Conservation (phyloP, 2,329 filamentous ascomycete genomes). For the Cytospora piceicola region DNA sequence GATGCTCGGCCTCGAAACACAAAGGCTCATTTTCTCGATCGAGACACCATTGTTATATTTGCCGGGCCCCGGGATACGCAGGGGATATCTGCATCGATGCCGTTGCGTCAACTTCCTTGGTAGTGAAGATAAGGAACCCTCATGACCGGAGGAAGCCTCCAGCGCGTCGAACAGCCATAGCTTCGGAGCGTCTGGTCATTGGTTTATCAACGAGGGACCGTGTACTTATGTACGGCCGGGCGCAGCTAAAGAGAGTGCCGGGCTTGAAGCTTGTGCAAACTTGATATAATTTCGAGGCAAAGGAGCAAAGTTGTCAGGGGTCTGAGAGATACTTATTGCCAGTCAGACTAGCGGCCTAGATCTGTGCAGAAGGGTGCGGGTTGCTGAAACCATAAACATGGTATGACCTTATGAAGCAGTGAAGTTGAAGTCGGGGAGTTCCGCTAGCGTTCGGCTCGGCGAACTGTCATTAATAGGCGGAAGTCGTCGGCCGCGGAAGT, state of each 20-base stretch:
- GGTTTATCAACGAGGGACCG: background rate
- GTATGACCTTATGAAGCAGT: background rate
- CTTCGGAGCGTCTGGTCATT: background rate
- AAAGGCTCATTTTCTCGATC: background rate
- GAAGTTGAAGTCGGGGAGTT: background rate
- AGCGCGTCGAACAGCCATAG: background rate
- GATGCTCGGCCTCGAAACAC: background rate
- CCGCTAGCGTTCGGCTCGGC: background rate
- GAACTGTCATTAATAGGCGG: background rate
- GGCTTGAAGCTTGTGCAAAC: background rate
- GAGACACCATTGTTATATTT: background rate
- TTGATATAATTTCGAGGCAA: background rate
- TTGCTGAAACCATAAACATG: background rate
- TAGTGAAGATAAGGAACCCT: background rate
- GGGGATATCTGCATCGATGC: background rate
- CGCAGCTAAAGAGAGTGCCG: background rate
- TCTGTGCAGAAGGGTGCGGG: no score
- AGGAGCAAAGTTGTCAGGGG: background rate
- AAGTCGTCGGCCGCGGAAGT: background rate
- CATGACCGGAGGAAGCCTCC: background rate
- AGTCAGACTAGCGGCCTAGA: background rate
- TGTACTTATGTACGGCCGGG: no score
- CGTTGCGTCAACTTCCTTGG: background rate
- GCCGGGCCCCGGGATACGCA: background rate
- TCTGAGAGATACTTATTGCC: background rate